Base-by-base conservation (phyloP, 2,329 filamentous ascomycete genomes). In the Aspergillus sp. region DNA sequence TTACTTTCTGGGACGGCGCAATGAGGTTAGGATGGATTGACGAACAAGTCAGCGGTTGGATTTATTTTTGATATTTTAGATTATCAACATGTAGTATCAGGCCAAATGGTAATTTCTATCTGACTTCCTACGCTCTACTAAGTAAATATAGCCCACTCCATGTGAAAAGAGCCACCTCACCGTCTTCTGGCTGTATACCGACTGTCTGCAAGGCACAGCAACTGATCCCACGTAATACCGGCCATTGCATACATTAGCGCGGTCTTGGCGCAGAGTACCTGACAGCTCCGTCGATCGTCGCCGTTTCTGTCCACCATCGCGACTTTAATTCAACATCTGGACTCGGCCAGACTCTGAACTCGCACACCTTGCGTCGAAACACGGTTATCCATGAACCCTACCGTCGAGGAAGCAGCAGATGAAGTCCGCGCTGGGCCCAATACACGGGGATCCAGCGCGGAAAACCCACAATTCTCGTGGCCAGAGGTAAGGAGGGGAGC, bases 401-500 rank as follows among this genome's bases (percentile, higher is more conserved):
- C 47, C 1, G 49, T 56, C 2, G 53, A 59, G 26, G 54, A 56
- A 9, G 36, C 37, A 5, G 12, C 36, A 5, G 50, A 54, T 7
- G 39, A 41, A 27, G 5, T 31, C 5, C 31, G 35, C 3, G 26
- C n/a, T 5, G 37, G 27, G n/a, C 12, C 10, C 13, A 28, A 41
- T 26, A 5, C 32, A 6, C 30, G 12, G 36, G 26, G n/a, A 27
- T 26, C 26, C 10, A 9, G 13, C 11, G 35, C 34, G 28, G 29
- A 40, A 39, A 31, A 31, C 26, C 30, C 30, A 27, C 39, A 39
- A 30, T 48, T 59, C 27, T 53, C 50, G 10, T 58, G 56, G 55
- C 41, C 53, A 13, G 46, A 59, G 56, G 53, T 57, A 44, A 44
- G 53, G 27, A n/a, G 3, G 10, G 4, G 30, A 12, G 5, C 12